Evolutionary conservation across 768 basidiomycete genomes (phyloP), one percentile per base, ranked within the genome.

Genomic region (Agrocybe pediades): DNA sequence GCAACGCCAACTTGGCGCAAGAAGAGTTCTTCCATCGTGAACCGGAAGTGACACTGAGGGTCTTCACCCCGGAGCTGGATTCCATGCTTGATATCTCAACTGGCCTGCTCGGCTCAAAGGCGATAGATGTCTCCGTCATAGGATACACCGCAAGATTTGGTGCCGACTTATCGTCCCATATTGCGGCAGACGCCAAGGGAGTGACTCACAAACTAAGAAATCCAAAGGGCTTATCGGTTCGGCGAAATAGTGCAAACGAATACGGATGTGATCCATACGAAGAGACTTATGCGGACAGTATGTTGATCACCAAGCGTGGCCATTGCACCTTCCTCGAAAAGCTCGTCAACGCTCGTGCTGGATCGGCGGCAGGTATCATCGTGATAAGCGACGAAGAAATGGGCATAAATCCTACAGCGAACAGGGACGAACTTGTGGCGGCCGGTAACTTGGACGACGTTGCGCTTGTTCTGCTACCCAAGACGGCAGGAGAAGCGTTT

Each of bases 321-420:
- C 82, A 77, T 4, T 98, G 96, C 68, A 88, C 93, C 8, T 98
- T 98, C 71, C 69, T 92, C 13, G 82, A 91, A 59, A 99, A 99
- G 71, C 76, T 95, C 15, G 46, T 84, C 11, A 57, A 77, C 41
- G 95, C 94, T 4, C 78, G 79, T 16, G 71, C 76, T 8, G 89
- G 86, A 1, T 87, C 84, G 1, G 92, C 93, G 4, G 79, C 80
- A 0, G 95, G 92, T 1, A 82, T 95, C 8, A 70, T 98, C 13
- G 85, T 96, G 40, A 71, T 90, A 63, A 87, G 82, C 64, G 75
- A 85, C 53, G 79, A 85, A 24, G 84, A 90, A 19, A 41, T 56
- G 6, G 63, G 68, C 13, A 76, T 92, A 41, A 89, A 87, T 62
- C 90, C 91, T 19, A 85, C 87, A 2, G 84, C 85, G 9, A 80